These are phyloP conservation scores for Pleoardoris graminearum DNA, from an alignment of 2,329 filamentous ascomycete species.

Conservation along the genomic window DNA sequence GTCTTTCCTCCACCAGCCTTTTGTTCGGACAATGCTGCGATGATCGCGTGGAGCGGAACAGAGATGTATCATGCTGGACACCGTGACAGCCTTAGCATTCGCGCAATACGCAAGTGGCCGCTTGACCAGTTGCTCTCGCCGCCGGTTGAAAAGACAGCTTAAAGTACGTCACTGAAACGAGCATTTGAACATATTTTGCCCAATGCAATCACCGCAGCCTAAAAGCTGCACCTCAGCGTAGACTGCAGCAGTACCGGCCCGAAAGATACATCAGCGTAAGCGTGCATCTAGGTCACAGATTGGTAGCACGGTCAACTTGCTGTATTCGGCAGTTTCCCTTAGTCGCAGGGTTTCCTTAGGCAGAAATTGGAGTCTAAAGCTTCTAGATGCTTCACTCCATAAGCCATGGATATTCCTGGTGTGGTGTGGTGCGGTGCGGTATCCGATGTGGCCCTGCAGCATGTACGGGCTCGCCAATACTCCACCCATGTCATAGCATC, in stretches of 20 bases:
- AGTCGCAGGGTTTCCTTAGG: neutral
- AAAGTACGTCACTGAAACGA: neutral
- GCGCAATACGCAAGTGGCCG: slow-evolving; percentile 45
- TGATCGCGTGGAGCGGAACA: slow-evolving; percentile 92
- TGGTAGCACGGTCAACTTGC: neutral
- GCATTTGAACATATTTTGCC: neutral
- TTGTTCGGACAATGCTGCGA: slow-evolving; percentile 95
- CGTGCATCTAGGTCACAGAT: neutral
- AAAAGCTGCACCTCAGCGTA: neutral
- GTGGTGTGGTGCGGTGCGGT: slow-evolving; percentile 10
- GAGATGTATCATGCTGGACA: slow-evolving; percentile 88
- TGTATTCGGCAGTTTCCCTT: neutral
- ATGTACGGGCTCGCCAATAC: slow-evolving; percentile 31
- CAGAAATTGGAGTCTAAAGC: slow-evolving; percentile 14
- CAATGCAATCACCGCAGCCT: neutral
- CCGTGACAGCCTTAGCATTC: slow-evolving; percentile 29
- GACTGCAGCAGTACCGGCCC: neutral
- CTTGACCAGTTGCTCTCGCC: slow-evolving; percentile 37
- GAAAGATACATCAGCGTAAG: neutral
- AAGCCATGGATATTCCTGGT: slow-evolving; percentile 13
- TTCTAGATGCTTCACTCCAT: slow-evolving; percentile 21
- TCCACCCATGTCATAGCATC: slow-evolving; percentile 22
- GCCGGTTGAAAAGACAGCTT: slow-evolving; percentile 16
- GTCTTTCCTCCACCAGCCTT: slow-evolving; percentile 74
- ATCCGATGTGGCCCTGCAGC: slow-evolving; percentile 16